phyloP scores from a whole-genome alignment of 192 early-diverging fungal genomes.

The Gryganskiella cystojenkinii region DNA sequence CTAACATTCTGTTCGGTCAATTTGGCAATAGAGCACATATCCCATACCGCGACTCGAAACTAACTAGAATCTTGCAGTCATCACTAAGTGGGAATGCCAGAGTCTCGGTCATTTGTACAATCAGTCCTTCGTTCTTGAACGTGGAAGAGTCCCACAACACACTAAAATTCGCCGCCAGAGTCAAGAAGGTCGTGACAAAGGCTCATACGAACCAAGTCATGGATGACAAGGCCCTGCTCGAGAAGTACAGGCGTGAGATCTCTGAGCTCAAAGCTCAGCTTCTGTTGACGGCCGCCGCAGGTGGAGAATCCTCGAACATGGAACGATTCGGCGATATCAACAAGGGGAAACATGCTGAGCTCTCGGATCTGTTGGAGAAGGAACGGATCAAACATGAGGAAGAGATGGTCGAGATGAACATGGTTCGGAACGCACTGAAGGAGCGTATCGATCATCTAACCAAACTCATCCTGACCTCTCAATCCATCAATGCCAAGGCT shows the following conservation, averaged over 20 bases:
- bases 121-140: conserved; percentile 81
- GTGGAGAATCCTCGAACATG: conserved; percentile 62
- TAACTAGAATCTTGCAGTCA: conserved; percentile 93
- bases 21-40: conserved; percentile 70
- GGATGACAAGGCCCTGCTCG: conserved; percentile 87
- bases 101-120: conserved; percentile 93
- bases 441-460: conserved; percentile 90
- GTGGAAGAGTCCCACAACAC: conserved; percentile 92
- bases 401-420: conserved; percentile 60
- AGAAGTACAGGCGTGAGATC: conserved; percentile 87
- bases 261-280: conserved; percentile 77
- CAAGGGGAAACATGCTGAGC: conserved; percentile 28
- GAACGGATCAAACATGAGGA: conserved; percentile 61
- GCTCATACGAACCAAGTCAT: conserved; percentile 82
- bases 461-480: conserved; percentile 78
- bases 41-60: conserved; percentile 96
- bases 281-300: conserved; percentile 60
- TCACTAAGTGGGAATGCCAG: conserved; percentile 92
- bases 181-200: conserved; percentile 86
- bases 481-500: conserved; percentile 29
- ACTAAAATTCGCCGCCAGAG: conserved; percentile 92
- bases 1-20: not conserved
- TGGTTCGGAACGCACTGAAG: conserved; percentile 79
- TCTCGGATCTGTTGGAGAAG: conserved; percentile 37
- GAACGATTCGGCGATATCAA: not conserved